A percentile compares a stretch with the other conserved stretches of the same genome.
These are phyloP conservation scores for Hypoxylon sp. DNA, from an alignment of 2,329 filamentous ascomycete genomes.

Conservation along the genomic window DNA sequence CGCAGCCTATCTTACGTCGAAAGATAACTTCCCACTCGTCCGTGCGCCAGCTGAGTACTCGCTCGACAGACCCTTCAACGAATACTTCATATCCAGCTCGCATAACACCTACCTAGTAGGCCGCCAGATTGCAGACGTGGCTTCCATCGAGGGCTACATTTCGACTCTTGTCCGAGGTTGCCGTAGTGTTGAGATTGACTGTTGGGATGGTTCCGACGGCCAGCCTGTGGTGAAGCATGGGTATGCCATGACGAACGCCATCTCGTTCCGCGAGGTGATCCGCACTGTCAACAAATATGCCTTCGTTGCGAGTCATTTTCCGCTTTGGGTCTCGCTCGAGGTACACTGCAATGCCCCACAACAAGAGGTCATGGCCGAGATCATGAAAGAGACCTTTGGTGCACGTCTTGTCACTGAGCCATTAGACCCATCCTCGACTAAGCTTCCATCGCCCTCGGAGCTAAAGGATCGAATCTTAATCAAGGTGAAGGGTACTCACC, in stretches of 20 bases:
- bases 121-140: conserved; percentile 88
- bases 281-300: conserved; percentile 95
- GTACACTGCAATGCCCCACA: conserved; percentile 90
- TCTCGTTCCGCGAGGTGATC: conserved; percentile 92
- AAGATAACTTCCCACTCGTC: conserved; percentile 77
- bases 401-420: conserved; percentile 83
- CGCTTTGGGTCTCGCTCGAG: conserved; percentile 94
- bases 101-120: conserved; percentile 98
- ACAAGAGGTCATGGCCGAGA: conserved; percentile 89
- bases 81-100: conserved; percentile 98
- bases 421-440: conserved; percentile 75
- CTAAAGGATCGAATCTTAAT: conserved; percentile 87
- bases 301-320: conserved; percentile 88
- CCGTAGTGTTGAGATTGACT: conserved; percentile 96
- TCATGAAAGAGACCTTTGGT: conserved; percentile 88
- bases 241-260: conserved; percentile 87
- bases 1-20: conserved; percentile 81
- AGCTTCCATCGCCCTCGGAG: conserved; percentile 87
- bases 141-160: conserved; percentile 96
- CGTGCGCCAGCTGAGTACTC: conserved; percentile 72
- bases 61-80: conserved; percentile 89
- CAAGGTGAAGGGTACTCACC: conserved; percentile 90
- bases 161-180: conserved; percentile 89
- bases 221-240: conserved; percentile 93
- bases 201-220: conserved; percentile 93